A percentile compares a stretch with the other conserved stretches of the same genome.
Conservation (phyloP, 176 grass and related monocot genomes). For the Otatea glauca region DNA sequence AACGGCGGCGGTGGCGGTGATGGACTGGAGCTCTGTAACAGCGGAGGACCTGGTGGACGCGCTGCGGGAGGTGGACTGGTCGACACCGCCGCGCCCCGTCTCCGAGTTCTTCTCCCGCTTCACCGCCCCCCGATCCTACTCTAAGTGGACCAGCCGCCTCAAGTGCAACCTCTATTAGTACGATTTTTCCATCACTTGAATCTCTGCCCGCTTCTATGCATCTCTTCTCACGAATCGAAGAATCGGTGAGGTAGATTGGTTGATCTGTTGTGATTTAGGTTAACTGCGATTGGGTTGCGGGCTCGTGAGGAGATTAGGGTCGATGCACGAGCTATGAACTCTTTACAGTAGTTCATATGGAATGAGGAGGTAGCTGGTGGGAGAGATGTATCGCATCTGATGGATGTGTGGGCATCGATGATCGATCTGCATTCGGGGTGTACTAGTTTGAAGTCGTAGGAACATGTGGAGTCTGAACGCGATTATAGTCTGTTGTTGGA, state of each 20-base stretch:
- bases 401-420: neutral
- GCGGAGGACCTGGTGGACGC: slow-evolving; percentile 95
- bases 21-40: slow-evolving; percentile 99
- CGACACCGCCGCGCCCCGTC: slow-evolving; percentile 82
- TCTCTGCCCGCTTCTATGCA: slow-evolving; percentile 60
- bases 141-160: slow-evolving; percentile 98
- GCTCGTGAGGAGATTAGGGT: slow-evolving; percentile 33
- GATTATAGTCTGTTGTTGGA: neutral
- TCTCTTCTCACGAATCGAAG: slow-evolving; percentile 21
- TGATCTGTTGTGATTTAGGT: slow-evolving; percentile 15
- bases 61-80: slow-evolving; percentile 96
- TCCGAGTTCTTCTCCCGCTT: slow-evolving; percentile 98
- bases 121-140: slow-evolving; percentile 92
- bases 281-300: slow-evolving; percentile 41
- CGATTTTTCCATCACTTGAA: slow-evolving; percentile 55
- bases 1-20: slow-evolving; percentile 45
- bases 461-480: neutral
- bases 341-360: neutral
- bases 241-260: neutral
- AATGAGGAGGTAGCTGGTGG: neutral
- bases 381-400: neutral
- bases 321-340: neutral
- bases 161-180: slow-evolving; percentile 99
- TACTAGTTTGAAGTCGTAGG: slow-evolving; percentile 10
- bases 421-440: slow-evolving; percentile 13